These are phyloP conservation scores for Rheum nobile DNA, from an alignment of 148 eudicot genomes.

Conservation along the genomic window DNA sequence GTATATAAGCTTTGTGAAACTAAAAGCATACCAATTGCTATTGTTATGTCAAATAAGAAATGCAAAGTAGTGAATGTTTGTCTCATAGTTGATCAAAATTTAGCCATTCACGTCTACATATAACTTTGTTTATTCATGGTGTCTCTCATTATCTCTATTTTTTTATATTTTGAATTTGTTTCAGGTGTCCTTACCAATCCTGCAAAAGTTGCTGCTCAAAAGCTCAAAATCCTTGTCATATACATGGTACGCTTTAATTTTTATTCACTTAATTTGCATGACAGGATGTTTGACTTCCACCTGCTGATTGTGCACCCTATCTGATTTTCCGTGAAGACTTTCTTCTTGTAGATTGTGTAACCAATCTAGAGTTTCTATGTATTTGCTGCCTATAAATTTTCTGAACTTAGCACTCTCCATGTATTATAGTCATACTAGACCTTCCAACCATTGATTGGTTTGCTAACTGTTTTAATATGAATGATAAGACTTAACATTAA, in stretches of 20 bases:
- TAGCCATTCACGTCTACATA: background rate
- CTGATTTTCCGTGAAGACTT: background rate
- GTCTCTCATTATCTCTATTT: constrained; percentile 1
- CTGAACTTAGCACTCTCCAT: background rate
- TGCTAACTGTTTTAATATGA: background rate
- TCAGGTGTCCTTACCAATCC: constrained; percentile 36
- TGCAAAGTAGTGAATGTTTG: background rate
- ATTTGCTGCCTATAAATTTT: background rate
- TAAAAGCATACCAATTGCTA: background rate
- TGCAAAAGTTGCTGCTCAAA: constrained; percentile 48
- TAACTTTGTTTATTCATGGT: background rate
- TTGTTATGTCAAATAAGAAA: background rate
- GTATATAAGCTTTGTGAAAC: background rate
- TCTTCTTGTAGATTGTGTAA: background rate
- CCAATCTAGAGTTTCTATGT: background rate
- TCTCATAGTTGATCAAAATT: background rate
- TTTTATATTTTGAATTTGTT: background rate
- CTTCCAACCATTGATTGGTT: background rate
- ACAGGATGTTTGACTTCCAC: background rate
- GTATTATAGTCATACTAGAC: background rate
- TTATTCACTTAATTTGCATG: background rate
- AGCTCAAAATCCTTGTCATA: constrained; percentile 43
- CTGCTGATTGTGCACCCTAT: background rate
- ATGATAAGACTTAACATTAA: background rate
- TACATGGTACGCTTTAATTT: constrained; percentile 24